Conservation (phyloP, 345 rosid species). For the Diplotaxis tenuifolia region DNA sequence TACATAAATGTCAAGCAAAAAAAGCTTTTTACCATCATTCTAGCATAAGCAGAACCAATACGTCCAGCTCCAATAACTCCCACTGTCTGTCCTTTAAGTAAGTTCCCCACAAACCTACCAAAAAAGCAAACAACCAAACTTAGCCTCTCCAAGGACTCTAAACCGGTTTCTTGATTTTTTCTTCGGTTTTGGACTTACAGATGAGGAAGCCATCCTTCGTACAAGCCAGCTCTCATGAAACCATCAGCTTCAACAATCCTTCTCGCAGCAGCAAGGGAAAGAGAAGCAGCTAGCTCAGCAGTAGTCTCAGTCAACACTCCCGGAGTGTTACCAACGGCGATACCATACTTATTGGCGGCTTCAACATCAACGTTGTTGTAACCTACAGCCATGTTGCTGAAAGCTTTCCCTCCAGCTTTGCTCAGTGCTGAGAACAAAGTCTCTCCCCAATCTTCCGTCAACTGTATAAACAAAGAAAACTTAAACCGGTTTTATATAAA, state of each 20-base stretch:
- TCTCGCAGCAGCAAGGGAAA: constrained; percentile 86
- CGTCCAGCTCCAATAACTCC: constrained; percentile 99
- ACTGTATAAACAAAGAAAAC: constrained; percentile 48
- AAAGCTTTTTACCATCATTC: constrained; percentile 77
- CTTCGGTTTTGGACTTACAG: constrained; percentile 40
- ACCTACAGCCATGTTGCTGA: constrained; percentile 99
- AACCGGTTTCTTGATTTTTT: background rate
- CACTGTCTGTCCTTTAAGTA: constrained; percentile 96
- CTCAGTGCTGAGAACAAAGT: constrained; percentile 81
- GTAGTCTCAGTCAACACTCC: constrained; percentile 98
- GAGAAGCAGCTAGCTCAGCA: constrained; percentile 92
- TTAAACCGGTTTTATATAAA: no score
- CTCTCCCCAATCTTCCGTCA: constrained; percentile 98
- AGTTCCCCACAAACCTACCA: constrained; percentile 84
- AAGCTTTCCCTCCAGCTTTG: constrained; percentile 91
- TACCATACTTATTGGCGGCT: constrained; percentile 89
- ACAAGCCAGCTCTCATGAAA: constrained; percentile 94
- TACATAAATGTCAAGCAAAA: background rate
- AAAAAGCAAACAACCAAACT: background rate
- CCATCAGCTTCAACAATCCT: constrained; percentile 96
- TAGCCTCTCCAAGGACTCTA: background rate
- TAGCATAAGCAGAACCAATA: constrained; percentile 96
- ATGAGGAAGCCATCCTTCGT: constrained; percentile 98
- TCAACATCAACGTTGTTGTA: constrained; percentile 94
- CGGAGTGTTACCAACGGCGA: constrained; percentile 96